Evolutionary conservation across 2,329 filamentous ascomycete genomes (phyloP), one percentile per base, ranked within the genome.

Genomic region (Juglanconis oblonga): DNA sequence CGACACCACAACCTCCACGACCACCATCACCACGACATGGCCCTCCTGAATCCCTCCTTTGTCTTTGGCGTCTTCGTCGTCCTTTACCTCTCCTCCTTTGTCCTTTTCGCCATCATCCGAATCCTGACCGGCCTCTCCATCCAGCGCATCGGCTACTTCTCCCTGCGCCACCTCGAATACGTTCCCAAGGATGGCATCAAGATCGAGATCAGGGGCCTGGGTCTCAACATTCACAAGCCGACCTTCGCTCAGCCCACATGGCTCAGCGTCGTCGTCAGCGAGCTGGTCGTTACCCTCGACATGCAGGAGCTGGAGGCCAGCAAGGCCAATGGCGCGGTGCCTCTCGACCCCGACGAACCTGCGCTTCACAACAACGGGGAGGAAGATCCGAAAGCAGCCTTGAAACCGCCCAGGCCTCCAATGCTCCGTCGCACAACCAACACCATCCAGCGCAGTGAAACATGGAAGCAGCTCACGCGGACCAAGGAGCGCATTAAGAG

Each of bases 201-300:
- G 69, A 86, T 99, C 73, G 92, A 97, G 73, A 87, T 99, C 59
- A 87, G 95, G 54, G 91, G 93, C 54, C 81, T 99, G 55, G 92
- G 95, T 49, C 81, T 99, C 68, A 89, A 91, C 59, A 76, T 98
- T 64, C 95, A 99, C 76, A 87, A 93, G 4, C 95, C 95, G 11
- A 98, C 95, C 5, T 98, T 99, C 75, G 92, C 94, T 51, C 92
- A 98, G 73, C 95, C 95, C 49, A 98, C 96, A 64, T 98, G 94
- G 92, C 79, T 97, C 68, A 98, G 93, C 72, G 81, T 99, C 54
- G 90, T 95, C 8, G 77, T 99, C 62, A 91, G 87, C 68, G 95
- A 97, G 71, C 79, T 97, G 53, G 90, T 87, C 53, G 82, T 99
- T 54, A 96, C 91, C 0, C 73, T 98, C 48, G 91, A 99, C 71